A percentile compares a stretch with the other conserved stretches of the same genome.
Conservation (phyloP, 2,329 filamentous ascomycete genomes). For the Aaosphaeria arxii region DNA sequence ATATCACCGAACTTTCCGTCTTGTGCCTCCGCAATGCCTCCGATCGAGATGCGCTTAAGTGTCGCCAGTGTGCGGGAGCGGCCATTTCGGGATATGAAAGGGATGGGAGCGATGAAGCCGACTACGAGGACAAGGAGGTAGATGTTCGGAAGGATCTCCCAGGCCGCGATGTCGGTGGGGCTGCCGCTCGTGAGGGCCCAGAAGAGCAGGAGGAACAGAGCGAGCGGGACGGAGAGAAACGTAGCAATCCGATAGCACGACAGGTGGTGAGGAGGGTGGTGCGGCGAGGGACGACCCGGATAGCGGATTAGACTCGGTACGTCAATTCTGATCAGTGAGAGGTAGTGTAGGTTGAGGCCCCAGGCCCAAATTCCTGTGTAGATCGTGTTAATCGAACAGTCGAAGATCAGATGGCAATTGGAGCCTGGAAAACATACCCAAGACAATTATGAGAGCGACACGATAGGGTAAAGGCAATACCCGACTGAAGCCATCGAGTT, state of each 20-base stretch:
- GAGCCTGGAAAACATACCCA: constrained; percentile 57
- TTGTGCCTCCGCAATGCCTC: constrained; percentile 79
- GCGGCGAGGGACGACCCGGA: constrained; percentile 67
- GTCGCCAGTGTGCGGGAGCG: constrained; percentile 73
- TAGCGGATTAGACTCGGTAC: constrained; percentile 85
- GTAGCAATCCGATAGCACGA: constrained; percentile 85
- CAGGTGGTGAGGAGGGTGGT: constrained; percentile 71
- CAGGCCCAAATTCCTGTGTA: constrained; percentile 85
- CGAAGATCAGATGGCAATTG: constrained; percentile 3
- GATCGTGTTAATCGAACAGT: background rate
- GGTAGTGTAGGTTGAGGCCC: constrained; percentile 87
- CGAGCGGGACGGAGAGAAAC: constrained; percentile 69
- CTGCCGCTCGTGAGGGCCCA: constrained; percentile 76
- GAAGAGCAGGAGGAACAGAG: constrained; percentile 72
- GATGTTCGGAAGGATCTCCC: constrained; percentile 82
- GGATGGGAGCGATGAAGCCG: constrained; percentile 71
- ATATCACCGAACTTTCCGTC: constrained; percentile 96
- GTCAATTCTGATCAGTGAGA: constrained; percentile 77
- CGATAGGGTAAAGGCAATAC: constrained; percentile 86
- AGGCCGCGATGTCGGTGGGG: constrained; percentile 66
- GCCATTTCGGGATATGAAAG: constrained; percentile 65
- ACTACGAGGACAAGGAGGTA: constrained; percentile 72
- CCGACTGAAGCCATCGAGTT: constrained; percentile 81
- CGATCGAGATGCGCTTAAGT: constrained; percentile 74
- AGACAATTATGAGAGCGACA: constrained; percentile 77